A percentile compares a stretch with the other conserved stretches of the same genome.
phyloP scores from a whole-genome alignment of 2,329 filamentous ascomycete genomes.

The Geosmithia flava region DNA sequence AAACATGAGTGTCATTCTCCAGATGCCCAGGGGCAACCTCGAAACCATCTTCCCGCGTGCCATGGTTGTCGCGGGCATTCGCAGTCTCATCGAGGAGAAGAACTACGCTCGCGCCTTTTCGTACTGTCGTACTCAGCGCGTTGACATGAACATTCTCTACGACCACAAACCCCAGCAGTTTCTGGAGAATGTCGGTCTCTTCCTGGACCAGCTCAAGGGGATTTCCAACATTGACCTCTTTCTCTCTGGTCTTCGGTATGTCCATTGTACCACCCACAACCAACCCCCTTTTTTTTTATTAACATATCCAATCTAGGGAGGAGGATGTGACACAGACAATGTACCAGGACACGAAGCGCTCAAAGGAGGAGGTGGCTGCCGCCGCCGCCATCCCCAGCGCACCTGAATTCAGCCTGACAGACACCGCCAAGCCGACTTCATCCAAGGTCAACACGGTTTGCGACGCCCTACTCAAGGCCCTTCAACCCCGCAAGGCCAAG shows the following conservation, averaged over 20 bases:
- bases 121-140: slow-evolving; percentile 81
- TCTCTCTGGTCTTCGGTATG: slow-evolving; percentile 68
- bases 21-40: slow-evolving; percentile 92
- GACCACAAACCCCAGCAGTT: slow-evolving; percentile 88
- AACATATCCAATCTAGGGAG: slow-evolving; percentile 37
- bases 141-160: slow-evolving; percentile 96
- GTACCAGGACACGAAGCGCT: slow-evolving; percentile 71
- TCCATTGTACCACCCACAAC: background rate
- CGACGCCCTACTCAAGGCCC: slow-evolving; percentile 62
- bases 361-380: slow-evolving; percentile 9
- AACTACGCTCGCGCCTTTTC: slow-evolving; percentile 78
- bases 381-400: slow-evolving; percentile 1
- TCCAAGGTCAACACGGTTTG: slow-evolving; percentile 80
- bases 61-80: slow-evolving; percentile 82
- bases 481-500: slow-evolving; percentile 48
- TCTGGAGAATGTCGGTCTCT: slow-evolving; percentile 58
- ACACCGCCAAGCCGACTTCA: background rate
- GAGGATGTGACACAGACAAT: slow-evolving; percentile 91
- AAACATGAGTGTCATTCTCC: slow-evolving; percentile 72
- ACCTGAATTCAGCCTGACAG: slow-evolving; percentile 6
- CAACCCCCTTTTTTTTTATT: slow-evolving; percentile 6
- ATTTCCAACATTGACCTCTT: slow-evolving; percentile 81
- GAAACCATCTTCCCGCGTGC: slow-evolving; percentile 92
- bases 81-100: slow-evolving; percentile 64
- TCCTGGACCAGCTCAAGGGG: slow-evolving; percentile 75